Evolutionary conservation across 352 stramenopile genomes (phyloP), one percentile per base, ranked within the genome.

Genomic region (Pythium folliculosum): DNA sequence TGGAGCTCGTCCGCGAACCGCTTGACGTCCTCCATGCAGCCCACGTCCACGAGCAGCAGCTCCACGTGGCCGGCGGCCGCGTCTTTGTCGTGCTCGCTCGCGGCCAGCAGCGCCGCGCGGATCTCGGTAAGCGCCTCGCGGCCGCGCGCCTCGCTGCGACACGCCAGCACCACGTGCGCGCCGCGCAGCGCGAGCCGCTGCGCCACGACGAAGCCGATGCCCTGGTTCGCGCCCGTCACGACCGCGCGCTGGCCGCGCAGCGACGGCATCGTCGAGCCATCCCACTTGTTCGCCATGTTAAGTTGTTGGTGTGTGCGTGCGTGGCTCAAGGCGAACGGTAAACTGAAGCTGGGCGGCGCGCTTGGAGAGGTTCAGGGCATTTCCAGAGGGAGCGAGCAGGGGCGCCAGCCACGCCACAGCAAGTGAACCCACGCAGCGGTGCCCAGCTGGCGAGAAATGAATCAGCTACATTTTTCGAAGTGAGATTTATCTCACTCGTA

Each of bases 161-260:
- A 95, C 10, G 86, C 90, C 8, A 97, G 68, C 52, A 97, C 77
- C 40, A 96, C 89, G 25, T 84, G 63, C 45, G 78, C 86, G 49
- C 81, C 77, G 61, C 73, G 75, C 44, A 81, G 35, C 1, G 80
- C 89, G 49, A 97, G 73, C 22, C 72, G 62, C 54, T 73, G 76
- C n/a, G 89, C 81, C 25, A 13, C 17, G 65, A 91, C 82, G 40
- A 84, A 92, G 25, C 91, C 91, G 65, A 97, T 88, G 10, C 91
- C 88, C 19, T 82, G 87, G 70, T 94, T 96, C 53, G 70, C 75
- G 35, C 90, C 90, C 7, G 90, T 97, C 38, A 97, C 86, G 71
- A 96, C 75, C 27, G 76, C 88, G 27, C 96, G 50, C 37, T 83
- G 96, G 27, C 63, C 80, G 12, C 63, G 32, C 62, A 79, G 70